These are phyloP conservation scores for Punica granatum DNA, from an alignment of 345 rosid species.

Conservation along the genomic window DNA sequence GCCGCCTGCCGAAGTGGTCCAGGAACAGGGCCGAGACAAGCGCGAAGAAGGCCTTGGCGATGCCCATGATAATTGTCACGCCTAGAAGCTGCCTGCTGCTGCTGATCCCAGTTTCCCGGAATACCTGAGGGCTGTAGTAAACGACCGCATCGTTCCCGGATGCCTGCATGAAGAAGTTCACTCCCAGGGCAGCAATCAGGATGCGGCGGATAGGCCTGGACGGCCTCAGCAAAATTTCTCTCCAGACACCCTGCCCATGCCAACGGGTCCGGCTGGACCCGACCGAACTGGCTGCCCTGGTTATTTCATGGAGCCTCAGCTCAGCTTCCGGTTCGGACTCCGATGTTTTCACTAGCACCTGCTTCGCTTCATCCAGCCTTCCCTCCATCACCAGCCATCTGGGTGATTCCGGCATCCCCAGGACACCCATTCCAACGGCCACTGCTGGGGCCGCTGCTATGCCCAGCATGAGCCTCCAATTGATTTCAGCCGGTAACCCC, in stretches of 20 bases:
- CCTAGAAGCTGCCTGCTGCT: conserved; percentile 28
- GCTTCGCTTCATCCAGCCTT: conserved; percentile 31
- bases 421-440: conserved; percentile 24
- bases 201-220: conserved; percentile 29
- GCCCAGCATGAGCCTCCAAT: conserved; percentile 51
- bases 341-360: conserved; percentile 31
- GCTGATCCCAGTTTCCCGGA: conserved; percentile 33
- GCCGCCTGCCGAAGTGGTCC: conserved; percentile 44
- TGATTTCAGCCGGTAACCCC: conserved; percentile 25
- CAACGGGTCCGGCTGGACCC: conserved; percentile 9
- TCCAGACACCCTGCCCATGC: conserved; percentile 42
- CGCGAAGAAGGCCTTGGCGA: conserved; percentile 32
- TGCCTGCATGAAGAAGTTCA: conserved; percentile 64
- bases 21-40: conserved; percentile 34
- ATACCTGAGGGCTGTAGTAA: conserved; percentile 49
- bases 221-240: conserved; percentile 23
- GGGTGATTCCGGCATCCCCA: conserved; percentile 49
- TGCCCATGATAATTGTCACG: conserved; percentile 40
- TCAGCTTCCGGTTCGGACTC: conserved; percentile 32
- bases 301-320: conserved; percentile 28
- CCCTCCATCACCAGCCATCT: conserved; percentile 56
- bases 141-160: conserved; percentile 52
- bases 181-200: conserved; percentile 38
- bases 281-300: conserved; percentile 10
- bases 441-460: conserved; percentile 34